Evolutionary conservation across 768 basidiomycete species (phyloP).

Genomic region (Suillus fuscotomentosus): DNA sequence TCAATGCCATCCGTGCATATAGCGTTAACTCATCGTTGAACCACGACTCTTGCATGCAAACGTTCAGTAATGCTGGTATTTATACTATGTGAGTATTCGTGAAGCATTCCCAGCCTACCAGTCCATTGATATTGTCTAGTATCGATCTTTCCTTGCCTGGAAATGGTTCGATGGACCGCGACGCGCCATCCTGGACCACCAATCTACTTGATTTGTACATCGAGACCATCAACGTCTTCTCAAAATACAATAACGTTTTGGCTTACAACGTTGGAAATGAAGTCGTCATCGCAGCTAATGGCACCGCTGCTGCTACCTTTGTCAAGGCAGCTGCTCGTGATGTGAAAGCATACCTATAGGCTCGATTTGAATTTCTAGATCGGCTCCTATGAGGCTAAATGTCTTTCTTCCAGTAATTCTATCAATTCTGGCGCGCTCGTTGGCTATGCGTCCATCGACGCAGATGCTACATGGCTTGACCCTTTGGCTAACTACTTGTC

Average conservation of each 20-base stretch:
- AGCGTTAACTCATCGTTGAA: slow-evolving; percentile 80
- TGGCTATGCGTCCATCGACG: slow-evolving; percentile 87
- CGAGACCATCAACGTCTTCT: slow-evolving; percentile 73
- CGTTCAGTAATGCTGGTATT: slow-evolving; percentile 76
- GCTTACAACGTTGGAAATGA: slow-evolving; percentile 93
- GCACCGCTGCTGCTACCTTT: slow-evolving; percentile 68
- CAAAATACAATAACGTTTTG: slow-evolving; percentile 85
- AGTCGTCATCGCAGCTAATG: slow-evolving; percentile 50
- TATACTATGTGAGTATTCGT: slow-evolving; percentile 73
- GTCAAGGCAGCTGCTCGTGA: slow-evolving; percentile 93
- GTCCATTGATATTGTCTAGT: slow-evolving; percentile 38
- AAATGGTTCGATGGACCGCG: slow-evolving; percentile 82
- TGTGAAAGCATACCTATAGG: slow-evolving; percentile 79
- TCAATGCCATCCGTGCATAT: slow-evolving; percentile 86
- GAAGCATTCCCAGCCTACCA: slow-evolving; percentile 5
- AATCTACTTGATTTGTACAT: slow-evolving; percentile 80
- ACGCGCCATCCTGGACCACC: slow-evolving; percentile 73
- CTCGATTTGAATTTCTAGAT: slow-evolving; percentile 9
- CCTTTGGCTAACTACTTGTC: slow-evolving; percentile 76
- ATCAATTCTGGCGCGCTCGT: slow-evolving; percentile 66
- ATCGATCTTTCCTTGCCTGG: slow-evolving; percentile 84
- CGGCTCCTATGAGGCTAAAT: not conserved
- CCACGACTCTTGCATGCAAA: slow-evolving; percentile 84
- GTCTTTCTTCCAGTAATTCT: slow-evolving; percentile 44
- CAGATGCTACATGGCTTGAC: slow-evolving; percentile 55